These are phyloP conservation scores for Cardamine chenopodiifolia DNA, from an alignment of 345 rosid genomes.

Conservation along the genomic window DNA sequence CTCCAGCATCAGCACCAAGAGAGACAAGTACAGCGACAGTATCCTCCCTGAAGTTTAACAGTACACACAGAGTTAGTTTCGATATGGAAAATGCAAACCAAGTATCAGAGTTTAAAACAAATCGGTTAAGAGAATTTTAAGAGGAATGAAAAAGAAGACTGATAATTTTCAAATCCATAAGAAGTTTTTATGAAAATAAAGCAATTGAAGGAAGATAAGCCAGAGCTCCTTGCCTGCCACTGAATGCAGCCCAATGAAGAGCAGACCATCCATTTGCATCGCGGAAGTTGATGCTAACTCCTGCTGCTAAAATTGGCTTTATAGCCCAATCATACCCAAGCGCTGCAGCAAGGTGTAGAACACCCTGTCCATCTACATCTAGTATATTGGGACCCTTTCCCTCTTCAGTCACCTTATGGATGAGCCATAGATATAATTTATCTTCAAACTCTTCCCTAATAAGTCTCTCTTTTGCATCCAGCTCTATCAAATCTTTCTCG, in stretches of 20 bases:
- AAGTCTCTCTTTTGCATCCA: slow-evolving; percentile 47
- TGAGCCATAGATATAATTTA: slow-evolving; percentile 74
- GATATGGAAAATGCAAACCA: slow-evolving; percentile 1
- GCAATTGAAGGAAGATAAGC: slow-evolving; percentile 21
- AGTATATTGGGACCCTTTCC: slow-evolving; percentile 74
- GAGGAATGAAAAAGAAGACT: background rate
- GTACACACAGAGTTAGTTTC: slow-evolving; percentile 17
- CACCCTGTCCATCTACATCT: slow-evolving; percentile 82
- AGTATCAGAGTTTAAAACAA: slow-evolving; percentile 3
- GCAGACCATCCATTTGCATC: slow-evolving; percentile 95
- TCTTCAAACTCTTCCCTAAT: slow-evolving; percentile 62
- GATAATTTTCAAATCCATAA: slow-evolving; percentile 12
- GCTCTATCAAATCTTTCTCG: slow-evolving; percentile 31
- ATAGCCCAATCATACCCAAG: slow-evolving; percentile 94
- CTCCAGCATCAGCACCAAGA: slow-evolving; percentile 73
- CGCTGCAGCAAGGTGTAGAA: slow-evolving; percentile 76
- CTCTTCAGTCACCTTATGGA: slow-evolving; percentile 67
- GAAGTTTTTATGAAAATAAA: background rate
- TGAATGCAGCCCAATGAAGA: slow-evolving; percentile 93
- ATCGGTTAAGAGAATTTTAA: background rate
- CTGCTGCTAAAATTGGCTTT: slow-evolving; percentile 66
- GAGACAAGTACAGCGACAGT: slow-evolving; percentile 74
- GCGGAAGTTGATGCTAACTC: slow-evolving; percentile 84
- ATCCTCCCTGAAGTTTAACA: slow-evolving; percentile 63
- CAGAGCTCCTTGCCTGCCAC: slow-evolving; percentile 70